phyloP scores from a whole-genome alignment of 164 flowering plant species.

The Amborella trichopoda region DNA sequence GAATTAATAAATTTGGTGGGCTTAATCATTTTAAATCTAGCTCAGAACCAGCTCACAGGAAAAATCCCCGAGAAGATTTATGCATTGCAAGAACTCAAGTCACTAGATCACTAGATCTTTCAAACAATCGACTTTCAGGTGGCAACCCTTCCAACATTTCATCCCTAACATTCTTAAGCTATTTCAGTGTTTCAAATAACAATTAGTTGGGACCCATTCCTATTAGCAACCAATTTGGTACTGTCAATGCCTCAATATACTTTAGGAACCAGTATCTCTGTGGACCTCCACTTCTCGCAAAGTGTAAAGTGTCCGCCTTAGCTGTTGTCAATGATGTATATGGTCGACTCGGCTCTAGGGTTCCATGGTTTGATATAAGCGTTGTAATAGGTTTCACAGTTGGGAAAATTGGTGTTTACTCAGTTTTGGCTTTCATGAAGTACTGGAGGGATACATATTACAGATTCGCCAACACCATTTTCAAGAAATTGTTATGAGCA shows the following conservation, averaged over 20 bases:
- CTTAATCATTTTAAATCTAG: background rate
- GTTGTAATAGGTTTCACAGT: background rate
- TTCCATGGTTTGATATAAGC: background rate
- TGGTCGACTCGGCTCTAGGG: background rate
- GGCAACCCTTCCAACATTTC: background rate
- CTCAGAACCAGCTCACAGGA: too few relatives aligned
- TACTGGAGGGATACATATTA: too few relatives aligned
- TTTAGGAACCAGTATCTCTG: conserved; percentile 1
- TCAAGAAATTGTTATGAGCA: too few relatives aligned
- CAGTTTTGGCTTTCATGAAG: too few relatives aligned
- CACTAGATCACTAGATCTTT: too few relatives aligned
- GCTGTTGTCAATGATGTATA: background rate
- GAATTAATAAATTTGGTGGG: background rate
- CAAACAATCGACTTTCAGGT: conserved; percentile 3
- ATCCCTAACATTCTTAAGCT: too few relatives aligned
- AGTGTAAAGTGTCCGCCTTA: background rate
- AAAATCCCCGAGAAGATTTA: too few relatives aligned
- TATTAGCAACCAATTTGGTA: background rate
- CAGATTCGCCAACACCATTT: too few relatives aligned
- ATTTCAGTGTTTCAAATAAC: too few relatives aligned
- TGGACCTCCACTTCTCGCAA: background rate
- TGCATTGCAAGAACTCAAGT: too few relatives aligned
- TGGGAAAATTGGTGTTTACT: background rate
- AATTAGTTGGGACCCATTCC: background rate
- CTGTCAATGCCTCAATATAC: background rate